Evolutionary conservation across 495 filamentous ascomycete species (phyloP).

Genomic region (Trichoderma virens): DNA sequence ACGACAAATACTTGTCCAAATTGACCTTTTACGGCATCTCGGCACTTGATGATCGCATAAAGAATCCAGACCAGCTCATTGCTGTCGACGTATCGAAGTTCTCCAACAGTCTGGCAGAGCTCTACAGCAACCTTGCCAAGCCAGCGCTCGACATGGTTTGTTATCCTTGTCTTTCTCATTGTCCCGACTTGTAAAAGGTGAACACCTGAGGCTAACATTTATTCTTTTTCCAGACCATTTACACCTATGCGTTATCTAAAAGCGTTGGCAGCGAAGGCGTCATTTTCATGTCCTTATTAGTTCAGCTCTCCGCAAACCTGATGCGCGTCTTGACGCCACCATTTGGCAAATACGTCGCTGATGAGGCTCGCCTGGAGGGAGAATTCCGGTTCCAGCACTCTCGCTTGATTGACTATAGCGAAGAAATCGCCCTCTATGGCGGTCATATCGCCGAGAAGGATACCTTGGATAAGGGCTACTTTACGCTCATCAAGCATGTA

Average conservation of each 20-base stretch:
- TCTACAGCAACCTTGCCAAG: constrained; percentile 97
- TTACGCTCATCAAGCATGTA: constrained; percentile 97
- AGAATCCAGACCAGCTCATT: constrained; percentile 96
- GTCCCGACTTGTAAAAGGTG: background rate
- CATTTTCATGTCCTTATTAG: constrained; percentile 87
- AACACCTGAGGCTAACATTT: background rate
- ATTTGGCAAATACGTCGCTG: constrained; percentile 95
- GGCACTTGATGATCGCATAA: constrained; percentile 92
- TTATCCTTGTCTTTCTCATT: background rate
- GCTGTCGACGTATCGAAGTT: constrained; percentile 94
- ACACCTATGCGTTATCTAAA: constrained; percentile 85
- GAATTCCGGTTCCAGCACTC: constrained; percentile 96
- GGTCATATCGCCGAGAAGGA: constrained; percentile 97
- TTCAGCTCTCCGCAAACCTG: constrained; percentile 83
- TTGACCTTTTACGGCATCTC: constrained; percentile 98
- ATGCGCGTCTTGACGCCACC: constrained; percentile 97
- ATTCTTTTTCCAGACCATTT: constrained; percentile 49
- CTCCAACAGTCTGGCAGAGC: constrained; percentile 86
- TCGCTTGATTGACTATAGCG: constrained; percentile 85
- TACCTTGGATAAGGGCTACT: constrained; percentile 95
- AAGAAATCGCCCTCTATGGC: constrained; percentile 87
- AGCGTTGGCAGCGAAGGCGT: constrained; percentile 91
- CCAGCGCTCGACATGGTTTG: constrained; percentile 81
- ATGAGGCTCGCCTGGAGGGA: constrained; percentile 88
- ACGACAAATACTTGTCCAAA: constrained; percentile 85